Evolutionary conservation across 331 rosid genomes (phyloP).

Genomic region (Quercus phellos): DNA sequence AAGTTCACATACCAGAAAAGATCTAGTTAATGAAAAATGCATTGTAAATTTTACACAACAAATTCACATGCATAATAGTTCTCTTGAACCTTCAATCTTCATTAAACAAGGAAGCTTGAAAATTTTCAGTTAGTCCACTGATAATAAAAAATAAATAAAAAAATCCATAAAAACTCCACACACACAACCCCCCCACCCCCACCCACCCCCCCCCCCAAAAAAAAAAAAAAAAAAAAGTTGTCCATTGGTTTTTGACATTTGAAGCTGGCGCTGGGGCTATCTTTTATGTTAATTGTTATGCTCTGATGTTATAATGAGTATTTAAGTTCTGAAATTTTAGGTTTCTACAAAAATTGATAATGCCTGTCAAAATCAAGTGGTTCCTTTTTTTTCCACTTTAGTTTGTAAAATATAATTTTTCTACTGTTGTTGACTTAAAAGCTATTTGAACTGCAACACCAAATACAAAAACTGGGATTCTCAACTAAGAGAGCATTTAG

Average conservation of each 20-base stretch:
- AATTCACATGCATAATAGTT: no score
- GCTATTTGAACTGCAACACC: slow-evolving; percentile 7
- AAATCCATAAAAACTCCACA: no score
- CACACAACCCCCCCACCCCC: no score
- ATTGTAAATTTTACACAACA: no score
- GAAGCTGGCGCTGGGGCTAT: not conserved
- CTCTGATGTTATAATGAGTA: not conserved
- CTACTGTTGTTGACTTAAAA: not conserved
- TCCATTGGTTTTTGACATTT: no score
- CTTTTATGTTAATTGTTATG: not conserved
- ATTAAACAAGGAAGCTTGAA: not conserved
- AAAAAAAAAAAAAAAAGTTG: no score
- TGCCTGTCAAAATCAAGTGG: not conserved
- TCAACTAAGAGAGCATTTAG: not conserved
- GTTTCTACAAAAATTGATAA: not conserved
- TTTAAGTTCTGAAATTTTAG: not conserved
- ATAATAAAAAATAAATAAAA: no score
- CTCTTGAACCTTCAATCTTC: no score
- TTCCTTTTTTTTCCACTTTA: not conserved
- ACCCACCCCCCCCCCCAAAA: no score
- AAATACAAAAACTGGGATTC: not conserved
- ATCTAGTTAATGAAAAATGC: not conserved
- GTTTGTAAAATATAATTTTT: not conserved
- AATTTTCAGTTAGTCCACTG: not conserved
- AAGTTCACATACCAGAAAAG: not conserved